Percentiles rank a stretch among this genome's conserved stretches.
phyloP scores from a whole-genome alignment of 75 land plant species.

The Selaginella moellendorffii region DNA sequence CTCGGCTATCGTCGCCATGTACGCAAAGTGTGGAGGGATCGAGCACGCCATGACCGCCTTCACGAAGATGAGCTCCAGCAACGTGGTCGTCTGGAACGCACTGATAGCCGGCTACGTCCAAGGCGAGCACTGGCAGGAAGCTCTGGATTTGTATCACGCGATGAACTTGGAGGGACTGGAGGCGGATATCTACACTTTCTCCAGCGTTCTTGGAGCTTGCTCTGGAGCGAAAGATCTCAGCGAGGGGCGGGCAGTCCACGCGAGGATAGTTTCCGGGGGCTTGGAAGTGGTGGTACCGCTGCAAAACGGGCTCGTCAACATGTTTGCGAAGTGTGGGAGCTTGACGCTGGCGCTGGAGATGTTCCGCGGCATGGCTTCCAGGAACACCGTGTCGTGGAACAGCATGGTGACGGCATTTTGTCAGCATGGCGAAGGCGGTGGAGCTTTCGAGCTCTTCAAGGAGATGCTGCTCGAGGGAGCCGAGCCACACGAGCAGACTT shows the following conservation, averaged over 20 bases:
- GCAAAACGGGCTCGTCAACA: conserved; percentile 29
- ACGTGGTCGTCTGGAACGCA: not conserved
- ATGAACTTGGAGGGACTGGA: not conserved
- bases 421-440: not conserved
- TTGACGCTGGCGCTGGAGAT: conserved; percentile 27
- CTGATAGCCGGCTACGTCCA: not conserved
- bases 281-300: conserved; percentile 33
- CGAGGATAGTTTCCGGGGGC: conserved; percentile 29
- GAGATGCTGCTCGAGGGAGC: not conserved
- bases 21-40: not conserved
- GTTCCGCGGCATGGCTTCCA: conserved; percentile 17
- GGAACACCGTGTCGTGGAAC: conserved; percentile 40
- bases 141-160: not conserved
- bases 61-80: not conserved
- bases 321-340: conserved; percentile 42
- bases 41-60: not conserved
- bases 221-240: not conserved
- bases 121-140: not conserved
- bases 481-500: not conserved
- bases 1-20: not conserved
- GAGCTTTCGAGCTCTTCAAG: not conserved
- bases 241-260: conserved; percentile 28
- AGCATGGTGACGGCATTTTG: conserved; percentile 32
- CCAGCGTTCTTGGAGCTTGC: not conserved
- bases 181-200: not conserved